Conservation (phyloP, 306 rosid species). For the Calophaca sinica region DNA sequence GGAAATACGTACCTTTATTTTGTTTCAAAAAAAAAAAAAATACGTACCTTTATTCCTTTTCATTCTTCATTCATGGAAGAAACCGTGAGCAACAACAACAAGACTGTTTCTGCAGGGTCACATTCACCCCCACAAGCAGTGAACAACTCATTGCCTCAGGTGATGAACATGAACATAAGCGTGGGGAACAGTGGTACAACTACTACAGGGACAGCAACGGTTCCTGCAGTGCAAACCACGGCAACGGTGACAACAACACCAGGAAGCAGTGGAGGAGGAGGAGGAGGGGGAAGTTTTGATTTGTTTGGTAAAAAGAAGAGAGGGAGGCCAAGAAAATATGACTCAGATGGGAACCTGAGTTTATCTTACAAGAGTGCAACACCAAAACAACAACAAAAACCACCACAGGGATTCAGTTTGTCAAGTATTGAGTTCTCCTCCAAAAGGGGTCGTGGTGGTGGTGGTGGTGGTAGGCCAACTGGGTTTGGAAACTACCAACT, state of each 20-base stretch:
- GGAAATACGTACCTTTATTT: not conserved
- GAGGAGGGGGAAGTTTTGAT: conserved; percentile 52
- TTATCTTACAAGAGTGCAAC: conserved; percentile 41
- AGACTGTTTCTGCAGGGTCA: conserved; percentile 46
- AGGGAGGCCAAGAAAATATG: conserved; percentile 90
- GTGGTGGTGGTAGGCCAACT: conserved; percentile 54
- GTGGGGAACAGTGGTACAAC: not conserved
- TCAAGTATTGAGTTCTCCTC: conserved; percentile 58
- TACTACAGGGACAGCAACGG: not conserved
- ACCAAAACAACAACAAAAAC: conserved; percentile 23
- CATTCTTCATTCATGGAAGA: conserved; percentile 57
- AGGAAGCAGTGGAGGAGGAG: conserved; percentile 41
- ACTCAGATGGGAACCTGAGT: conserved; percentile 70
- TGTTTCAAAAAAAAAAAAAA: not conserved
- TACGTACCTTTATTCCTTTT: not conserved
- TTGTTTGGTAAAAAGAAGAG: conserved; percentile 76
- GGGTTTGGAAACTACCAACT: conserved; percentile 61
- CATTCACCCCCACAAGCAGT: conserved; percentile 43
- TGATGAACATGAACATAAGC: conserved; percentile 4
- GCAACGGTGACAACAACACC: not conserved
- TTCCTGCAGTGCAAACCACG: too few relatives aligned
- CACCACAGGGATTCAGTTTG: conserved; percentile 55
- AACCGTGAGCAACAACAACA: conserved; percentile 45
- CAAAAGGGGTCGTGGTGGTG: conserved; percentile 56
- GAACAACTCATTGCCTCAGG: conserved; percentile 42